Base-by-base conservation (phyloP, 1,139 yeast species). In the Geotrichum reessii region DNA sequence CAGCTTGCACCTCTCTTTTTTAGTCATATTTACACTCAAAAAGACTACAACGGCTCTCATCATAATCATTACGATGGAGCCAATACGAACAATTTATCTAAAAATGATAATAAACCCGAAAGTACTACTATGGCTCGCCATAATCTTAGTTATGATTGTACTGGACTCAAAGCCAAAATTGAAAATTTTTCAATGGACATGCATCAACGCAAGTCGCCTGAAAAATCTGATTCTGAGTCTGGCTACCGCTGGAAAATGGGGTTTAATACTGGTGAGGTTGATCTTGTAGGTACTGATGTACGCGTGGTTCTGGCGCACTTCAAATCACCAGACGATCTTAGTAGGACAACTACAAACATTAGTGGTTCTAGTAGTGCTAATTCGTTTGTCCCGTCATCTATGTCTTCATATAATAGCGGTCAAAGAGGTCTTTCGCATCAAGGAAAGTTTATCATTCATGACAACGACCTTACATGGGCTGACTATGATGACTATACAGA, bases 401-500 rank as follows among this genome's bases (percentile, higher is more conserved):
- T 14, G 9, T 56, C 59, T 7, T 48, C 58, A 6, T 48, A 52
- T 22, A 49, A 54, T 50, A 55, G 60, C 4, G 53, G 62, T 7
- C 64, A 64, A 8, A 55, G 63, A 17, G 55, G 67, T 9, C 44
- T 37, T 37, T 37, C 44, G 19, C n/a, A 17, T 1, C 21, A 37
- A n/a, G 71, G 70, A 3, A 71, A 71, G 52, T 69, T 76, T 57
- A 75, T 75, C 44, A 72, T 75, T 9, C 70, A 72, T 40, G 82
- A 78, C 47, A 69, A 72, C 56, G 89, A 85, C 63, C 69, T 75
- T 58, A 71, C 83, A 0, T 93, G 98, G 98, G 75, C 84, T 56
- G 97, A 93, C 68, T 73, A 81, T 40, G 83, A 87, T 60, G 99
- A 93, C 72, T 92, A 84, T 66, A 77, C 82, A 19, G 98, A 93